Evolutionary conservation across 148 eudicot species (phyloP).

Genomic region (Cornus florida): DNA sequence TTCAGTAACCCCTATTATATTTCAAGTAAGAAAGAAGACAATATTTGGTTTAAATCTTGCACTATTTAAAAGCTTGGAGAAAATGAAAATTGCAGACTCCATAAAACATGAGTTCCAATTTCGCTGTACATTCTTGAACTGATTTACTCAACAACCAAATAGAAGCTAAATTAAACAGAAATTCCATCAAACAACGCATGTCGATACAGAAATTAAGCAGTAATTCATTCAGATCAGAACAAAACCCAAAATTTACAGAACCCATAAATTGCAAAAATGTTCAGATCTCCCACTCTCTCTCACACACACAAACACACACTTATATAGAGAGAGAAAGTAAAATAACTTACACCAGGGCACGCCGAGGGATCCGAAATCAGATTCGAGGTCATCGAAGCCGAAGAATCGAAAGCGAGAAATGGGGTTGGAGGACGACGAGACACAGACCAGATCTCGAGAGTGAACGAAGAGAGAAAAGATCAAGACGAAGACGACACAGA

Average conservation of each 20-base stretch:
- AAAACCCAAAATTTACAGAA: background rate
- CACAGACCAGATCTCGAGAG: conserved; percentile 61
- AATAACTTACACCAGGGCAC: conserved; percentile 84
- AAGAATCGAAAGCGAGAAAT: conserved; percentile 56
- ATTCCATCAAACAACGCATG: background rate
- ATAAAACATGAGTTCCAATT: no score
- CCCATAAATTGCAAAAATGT: background rate
- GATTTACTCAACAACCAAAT: background rate
- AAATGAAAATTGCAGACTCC: background rate
- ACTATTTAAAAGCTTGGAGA: no score
- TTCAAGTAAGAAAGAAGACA: background rate
- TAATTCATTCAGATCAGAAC: background rate
- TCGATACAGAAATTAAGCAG: background rate
- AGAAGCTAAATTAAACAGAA: background rate
- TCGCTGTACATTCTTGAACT: background rate
- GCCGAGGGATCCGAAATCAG: conserved; percentile 86
- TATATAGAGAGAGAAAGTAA: conserved; percentile 1
- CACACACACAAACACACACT: background rate
- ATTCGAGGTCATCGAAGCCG: conserved; percentile 65
- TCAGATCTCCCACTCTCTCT: background rate
- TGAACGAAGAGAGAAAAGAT: conserved; percentile 42
- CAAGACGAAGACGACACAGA: conserved; percentile 35
- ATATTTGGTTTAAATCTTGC: background rate
- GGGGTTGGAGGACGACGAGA: conserved; percentile 40
- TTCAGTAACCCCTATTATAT: no score